A percentile compares a stretch with the other conserved stretches of the same genome.
phyloP scores from a whole-genome alignment of 176 grass and related monocot species.

The Aegilops tauschii region DNA sequence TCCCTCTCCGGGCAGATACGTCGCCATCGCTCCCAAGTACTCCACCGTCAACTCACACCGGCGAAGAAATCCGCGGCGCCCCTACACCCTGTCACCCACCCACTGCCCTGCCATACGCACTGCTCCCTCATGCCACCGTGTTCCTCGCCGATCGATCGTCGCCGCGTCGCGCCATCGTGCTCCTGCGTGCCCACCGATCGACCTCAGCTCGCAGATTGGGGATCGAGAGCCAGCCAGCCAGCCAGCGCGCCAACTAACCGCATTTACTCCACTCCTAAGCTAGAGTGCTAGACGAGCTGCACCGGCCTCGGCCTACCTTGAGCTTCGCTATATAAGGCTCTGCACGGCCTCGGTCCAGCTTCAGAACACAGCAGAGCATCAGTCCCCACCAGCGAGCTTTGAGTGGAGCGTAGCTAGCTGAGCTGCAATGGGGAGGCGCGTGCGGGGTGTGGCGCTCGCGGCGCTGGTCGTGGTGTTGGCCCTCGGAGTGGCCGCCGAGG shows the following conservation, averaged over 20 bases:
- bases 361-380: slow-evolving; percentile 2
- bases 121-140: not conserved
- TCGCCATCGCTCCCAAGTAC: not conserved
- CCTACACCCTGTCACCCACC: not conserved
- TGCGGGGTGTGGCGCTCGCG: not conserved
- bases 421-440: slow-evolving; percentile 9
- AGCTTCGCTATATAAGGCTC: slow-evolving; percentile 3
- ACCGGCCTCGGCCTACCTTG: not conserved
- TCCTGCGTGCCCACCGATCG: not conserved
- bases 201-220: not conserved
- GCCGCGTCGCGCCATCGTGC: not conserved
- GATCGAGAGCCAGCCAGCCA: not conserved
- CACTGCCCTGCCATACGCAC: not conserved
- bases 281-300: not conserved
- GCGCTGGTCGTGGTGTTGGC: slow-evolving; percentile 21
- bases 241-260: not conserved
- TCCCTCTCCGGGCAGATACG: not conserved
- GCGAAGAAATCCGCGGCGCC: not conserved
- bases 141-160: not conserved
- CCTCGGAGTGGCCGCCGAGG: slow-evolving; percentile 13
- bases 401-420: not conserved
- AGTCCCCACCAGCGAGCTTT: not conserved
- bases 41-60: slow-evolving; percentile 13
- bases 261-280: slow-evolving; percentile 13
- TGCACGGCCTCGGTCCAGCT: not conserved